phyloP scores from a whole-genome alignment of 805 yeast genomes.

The Ogataea angusta region DNA sequence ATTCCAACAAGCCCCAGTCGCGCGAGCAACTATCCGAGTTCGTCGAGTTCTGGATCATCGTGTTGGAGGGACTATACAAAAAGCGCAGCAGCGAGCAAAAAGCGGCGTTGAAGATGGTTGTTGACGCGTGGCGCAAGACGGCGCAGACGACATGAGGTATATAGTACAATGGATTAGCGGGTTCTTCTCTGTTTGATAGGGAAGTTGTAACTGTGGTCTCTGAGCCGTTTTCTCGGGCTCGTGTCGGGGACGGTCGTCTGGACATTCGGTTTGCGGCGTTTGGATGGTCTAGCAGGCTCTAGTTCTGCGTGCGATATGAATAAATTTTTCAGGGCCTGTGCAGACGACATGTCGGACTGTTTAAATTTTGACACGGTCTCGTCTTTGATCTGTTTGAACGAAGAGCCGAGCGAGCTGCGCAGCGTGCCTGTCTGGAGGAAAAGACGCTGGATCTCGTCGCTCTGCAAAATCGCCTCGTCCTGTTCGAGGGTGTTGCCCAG shows the following conservation, averaged over 20 bases:
- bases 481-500: conserved; percentile 15
- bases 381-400: conserved; percentile 7
- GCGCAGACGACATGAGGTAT: not conserved
- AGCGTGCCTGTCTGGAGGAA: conserved; percentile 19
- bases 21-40: conserved; percentile 37
- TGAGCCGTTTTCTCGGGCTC: conserved; percentile 6
- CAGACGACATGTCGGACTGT: not conserved
- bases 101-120: conserved; percentile 27
- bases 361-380: conserved; percentile 1
- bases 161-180: not conserved
- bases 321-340: conserved; percentile 2
- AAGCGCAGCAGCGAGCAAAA: conserved; percentile 33
- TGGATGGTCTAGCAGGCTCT: not conserved
- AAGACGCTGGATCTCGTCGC: conserved; percentile 15
- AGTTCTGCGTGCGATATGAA: not conserved
- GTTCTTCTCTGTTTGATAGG: conserved; percentile 13
- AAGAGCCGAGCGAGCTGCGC: conserved; percentile 11
- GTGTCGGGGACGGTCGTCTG: not conserved
- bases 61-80: conserved; percentile 42
- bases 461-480: conserved; percentile 20
- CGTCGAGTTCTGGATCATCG: conserved; percentile 49
- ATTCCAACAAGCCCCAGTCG: conserved; percentile 28
- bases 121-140: conserved; percentile 17
- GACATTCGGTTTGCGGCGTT: conserved; percentile 1
- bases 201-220: conserved; percentile 2